Evolutionary conservation across 176 grass and related monocot species (phyloP).

Genomic region (Carex pumila): DNA sequence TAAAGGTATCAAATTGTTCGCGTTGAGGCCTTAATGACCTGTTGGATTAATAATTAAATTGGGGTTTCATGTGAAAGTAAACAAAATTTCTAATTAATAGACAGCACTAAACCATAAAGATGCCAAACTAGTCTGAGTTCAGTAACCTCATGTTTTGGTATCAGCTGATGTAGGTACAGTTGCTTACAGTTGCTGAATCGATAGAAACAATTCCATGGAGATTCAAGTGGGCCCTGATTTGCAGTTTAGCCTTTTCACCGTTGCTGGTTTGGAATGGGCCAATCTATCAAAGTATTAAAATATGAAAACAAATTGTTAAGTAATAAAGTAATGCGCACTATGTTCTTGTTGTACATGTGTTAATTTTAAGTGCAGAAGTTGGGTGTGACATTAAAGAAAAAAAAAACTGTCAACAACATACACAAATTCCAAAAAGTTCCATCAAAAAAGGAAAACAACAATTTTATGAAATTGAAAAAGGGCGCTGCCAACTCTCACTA

Average conservation of each 20-base stretch:
- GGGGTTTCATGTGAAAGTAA: neutral
- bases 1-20: neutral
- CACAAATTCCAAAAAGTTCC: neutral
- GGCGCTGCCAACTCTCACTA: neutral
- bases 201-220: conserved; percentile 63
- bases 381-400: neutral
- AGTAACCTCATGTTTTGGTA: neutral
- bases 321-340: neutral
- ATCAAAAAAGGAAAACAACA: neutral
- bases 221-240: conserved; percentile 67
- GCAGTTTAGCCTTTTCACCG: conserved; percentile 56
- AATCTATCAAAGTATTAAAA: conserved; percentile 37
- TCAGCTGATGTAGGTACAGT: neutral
- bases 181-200: conserved; percentile 61
- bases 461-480: neutral
- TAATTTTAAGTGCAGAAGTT: neutral
- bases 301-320: neutral
- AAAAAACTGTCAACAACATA: neutral
- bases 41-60: neutral
- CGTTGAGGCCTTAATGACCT: neutral
- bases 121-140: neutral
- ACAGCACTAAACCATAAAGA: neutral
- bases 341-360: neutral
- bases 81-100: neutral
- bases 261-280: conserved; percentile 71